Evolutionary conservation across 164 flowering plant species (phyloP).

Genomic region (Sextonia rubra): DNA sequence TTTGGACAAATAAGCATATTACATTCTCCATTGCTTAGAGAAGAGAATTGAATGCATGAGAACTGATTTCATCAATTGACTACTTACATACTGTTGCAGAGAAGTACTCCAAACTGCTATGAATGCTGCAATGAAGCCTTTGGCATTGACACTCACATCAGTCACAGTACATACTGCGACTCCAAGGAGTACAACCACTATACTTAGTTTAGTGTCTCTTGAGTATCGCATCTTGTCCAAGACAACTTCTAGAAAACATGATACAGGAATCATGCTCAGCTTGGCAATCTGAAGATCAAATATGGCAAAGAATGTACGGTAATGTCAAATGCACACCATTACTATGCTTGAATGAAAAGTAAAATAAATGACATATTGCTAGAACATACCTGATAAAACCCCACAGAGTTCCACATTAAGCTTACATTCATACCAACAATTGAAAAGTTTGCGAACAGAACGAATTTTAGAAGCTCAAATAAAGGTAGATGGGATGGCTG

Average conservation of each 20-base stretch:
- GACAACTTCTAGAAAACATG: slow-evolving; percentile 21
- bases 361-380: background rate
- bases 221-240: slow-evolving; percentile 56
- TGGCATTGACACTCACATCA: slow-evolving; percentile 80
- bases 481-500: slow-evolving; percentile 70
- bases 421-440: slow-evolving; percentile 96
- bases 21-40: background rate
- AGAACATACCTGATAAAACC: slow-evolving; percentile 72
- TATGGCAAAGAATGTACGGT: background rate
- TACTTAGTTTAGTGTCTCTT: slow-evolving; percentile 82
- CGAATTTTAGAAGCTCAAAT: slow-evolving; percentile 68
- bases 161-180: slow-evolving; percentile 85
- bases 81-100: slow-evolving; percentile 83
- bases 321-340: background rate
- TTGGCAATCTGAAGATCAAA: slow-evolving; percentile 60
- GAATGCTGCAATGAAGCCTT: slow-evolving; percentile 65
- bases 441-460: slow-evolving; percentile 77
- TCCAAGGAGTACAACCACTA: slow-evolving; percentile 59
- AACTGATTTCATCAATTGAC: background rate
- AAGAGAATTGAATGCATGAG: background rate
- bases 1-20: background rate
- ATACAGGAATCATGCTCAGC: slow-evolving; percentile 69
- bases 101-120: slow-evolving; percentile 85
- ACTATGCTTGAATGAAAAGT: background rate
- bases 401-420: slow-evolving; percentile 92